Evolutionary conservation across 1,284 basidiomycete species (phyloP), one percentile per base, ranked within the genome.

Genomic region (Moniliella sp.): DNA sequence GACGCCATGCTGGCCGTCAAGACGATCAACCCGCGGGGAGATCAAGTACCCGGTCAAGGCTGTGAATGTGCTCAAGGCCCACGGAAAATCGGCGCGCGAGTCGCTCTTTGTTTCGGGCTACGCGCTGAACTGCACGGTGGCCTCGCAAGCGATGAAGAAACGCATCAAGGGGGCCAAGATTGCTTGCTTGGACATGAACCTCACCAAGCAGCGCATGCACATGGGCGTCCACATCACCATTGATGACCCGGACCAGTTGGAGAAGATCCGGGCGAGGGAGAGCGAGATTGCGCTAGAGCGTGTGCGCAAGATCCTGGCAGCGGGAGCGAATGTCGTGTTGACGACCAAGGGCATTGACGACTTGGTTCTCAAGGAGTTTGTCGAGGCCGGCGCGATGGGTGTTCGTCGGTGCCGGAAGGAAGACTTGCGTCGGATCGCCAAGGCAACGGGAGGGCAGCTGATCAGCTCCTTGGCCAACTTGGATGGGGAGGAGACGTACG

Each of bases 311-410:
- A 91, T 97, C 50, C 69, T 99, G 28, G 84, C 77, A 9, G 70
- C 88, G 4, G 91, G 91, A 31, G 91, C 91, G 26, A 97, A 97
- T 54, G 91, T 97, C 40, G 74, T 97, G 28, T 66, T 97, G 35
- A 99, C 91, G 15, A 97, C 91, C 21, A 97, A 97, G 64, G 91
- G 91, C 31, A 99, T 97, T 48, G 91, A 99, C 56, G 91, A 99
- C 58, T 68, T 97, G 18, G 91, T 84, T 61, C 66, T 97, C 50
- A 99, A 99, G 63, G 91, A 97, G 66, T 97, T 97, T 55, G 82
- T 97, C 35, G 91, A 99, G 66, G 88, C 84, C 11, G 91, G 91
- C 27, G 91, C 88, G 0, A 97, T 97, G 79, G 91, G 84, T 25
- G 91, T 97, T 34, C 75, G 91, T 44, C 71, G 91, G 52, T 97